These are phyloP conservation scores for Pseudonitzschia multistriata DNA, from an alignment of 108 stramenopile species.

Conservation along the genomic window DNA sequence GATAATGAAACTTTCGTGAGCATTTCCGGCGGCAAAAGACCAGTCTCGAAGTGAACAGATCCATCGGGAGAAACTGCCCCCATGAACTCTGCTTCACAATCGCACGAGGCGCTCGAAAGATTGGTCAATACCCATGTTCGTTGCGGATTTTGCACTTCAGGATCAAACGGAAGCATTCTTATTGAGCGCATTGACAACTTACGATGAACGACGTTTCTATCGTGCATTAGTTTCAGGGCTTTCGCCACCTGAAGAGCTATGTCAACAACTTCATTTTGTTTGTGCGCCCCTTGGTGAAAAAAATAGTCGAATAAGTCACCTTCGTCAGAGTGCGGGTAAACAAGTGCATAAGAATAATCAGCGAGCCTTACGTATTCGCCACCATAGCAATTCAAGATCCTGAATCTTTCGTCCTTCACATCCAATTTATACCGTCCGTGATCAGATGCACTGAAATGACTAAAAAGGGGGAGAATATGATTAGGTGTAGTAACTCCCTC, in stretches of 20 bases:
- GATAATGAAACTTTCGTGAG: conserved; percentile 42
- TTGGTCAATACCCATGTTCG: conserved; percentile 46
- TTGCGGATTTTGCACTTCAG: conserved; percentile 32
- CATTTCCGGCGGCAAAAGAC: conserved; percentile 56
- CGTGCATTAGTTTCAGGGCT: conserved; percentile 56
- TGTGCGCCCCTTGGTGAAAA: conserved; percentile 31
- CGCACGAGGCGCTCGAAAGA: conserved; percentile 33
- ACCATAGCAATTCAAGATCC: conserved; percentile 24
- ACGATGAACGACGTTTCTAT: conserved; percentile 45
- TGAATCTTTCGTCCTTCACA: conserved; percentile 46
- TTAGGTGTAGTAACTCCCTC: conserved; percentile 9
- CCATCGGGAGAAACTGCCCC: conserved; percentile 48
- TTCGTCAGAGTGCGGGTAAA: conserved; percentile 52
- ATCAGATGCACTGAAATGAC: conserved; percentile 24
- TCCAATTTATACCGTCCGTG: conserved; percentile 46
- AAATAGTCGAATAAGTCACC: conserved; percentile 54
- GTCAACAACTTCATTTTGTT: conserved; percentile 23
- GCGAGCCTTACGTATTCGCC: conserved; percentile 34
- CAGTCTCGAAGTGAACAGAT: conserved; percentile 37
- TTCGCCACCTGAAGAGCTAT: conserved; percentile 42
- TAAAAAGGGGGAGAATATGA: conserved; percentile 31
- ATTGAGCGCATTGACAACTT: conserved; percentile 38
- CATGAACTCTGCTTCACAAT: conserved; percentile 16
- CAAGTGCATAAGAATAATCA: conserved; percentile 57
- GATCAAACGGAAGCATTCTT: conserved; percentile 20